Conservation (phyloP, 78 protist genomes). For the Dictyostelium capitatum region DNA sequence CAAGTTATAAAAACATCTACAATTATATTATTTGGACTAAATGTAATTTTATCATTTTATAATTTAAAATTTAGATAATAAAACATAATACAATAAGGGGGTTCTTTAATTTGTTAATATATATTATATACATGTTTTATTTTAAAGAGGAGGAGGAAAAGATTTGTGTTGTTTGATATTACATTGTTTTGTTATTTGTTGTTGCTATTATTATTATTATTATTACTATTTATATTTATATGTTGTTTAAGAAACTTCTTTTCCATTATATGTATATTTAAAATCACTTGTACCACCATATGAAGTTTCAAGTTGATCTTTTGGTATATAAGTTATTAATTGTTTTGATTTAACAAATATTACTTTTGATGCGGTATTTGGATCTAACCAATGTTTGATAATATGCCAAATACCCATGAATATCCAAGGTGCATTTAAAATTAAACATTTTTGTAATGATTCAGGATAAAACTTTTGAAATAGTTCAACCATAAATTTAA, state of each 20-base stretch:
- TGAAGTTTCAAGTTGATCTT: background rate
- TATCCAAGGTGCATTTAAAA: constrained; percentile 76
- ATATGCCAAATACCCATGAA: constrained; percentile 76
- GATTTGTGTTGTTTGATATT: too few species aligned
- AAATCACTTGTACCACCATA: constrained; percentile 53
- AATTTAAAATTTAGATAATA: background rate
- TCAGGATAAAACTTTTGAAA: constrained; percentile 75
- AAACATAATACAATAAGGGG: too few species aligned
- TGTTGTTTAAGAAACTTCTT: background rate
- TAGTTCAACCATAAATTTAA: constrained; percentile 57
- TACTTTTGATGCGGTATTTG: constrained; percentile 63
- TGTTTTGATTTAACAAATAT: constrained; percentile 59
- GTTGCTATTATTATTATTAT: too few species aligned
- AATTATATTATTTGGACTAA: background rate
- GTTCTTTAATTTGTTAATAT: too few species aligned
- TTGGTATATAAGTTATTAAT: constrained; percentile 36
- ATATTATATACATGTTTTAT: too few species aligned
- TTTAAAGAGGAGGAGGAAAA: too few species aligned
- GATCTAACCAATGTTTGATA: constrained; percentile 81
- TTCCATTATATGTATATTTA: constrained; percentile 60
- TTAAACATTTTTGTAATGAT: constrained; percentile 52
- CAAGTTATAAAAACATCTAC: background rate
- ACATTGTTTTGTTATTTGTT: too few species aligned
- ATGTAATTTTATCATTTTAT: constrained; percentile 1
- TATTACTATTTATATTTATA: too few species aligned